phyloP scores from a whole-genome alignment of 2,329 filamentous ascomycete species.

The Aspergillus amoenus region DNA sequence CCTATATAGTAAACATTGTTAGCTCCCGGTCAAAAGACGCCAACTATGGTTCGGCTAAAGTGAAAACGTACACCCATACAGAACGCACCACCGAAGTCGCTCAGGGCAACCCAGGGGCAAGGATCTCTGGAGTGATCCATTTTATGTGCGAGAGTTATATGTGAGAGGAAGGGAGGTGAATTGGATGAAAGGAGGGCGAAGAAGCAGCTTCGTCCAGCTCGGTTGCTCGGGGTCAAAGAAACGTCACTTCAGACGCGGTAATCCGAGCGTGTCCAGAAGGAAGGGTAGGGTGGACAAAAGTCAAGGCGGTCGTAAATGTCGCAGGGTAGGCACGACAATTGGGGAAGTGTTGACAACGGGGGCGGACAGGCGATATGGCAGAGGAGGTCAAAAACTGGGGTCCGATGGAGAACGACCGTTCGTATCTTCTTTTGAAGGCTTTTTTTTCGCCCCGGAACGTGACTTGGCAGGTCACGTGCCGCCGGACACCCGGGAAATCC shows the following conservation, averaged over 20 bases:
- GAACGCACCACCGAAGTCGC: conserved; percentile 97
- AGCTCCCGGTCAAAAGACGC: conserved; percentile 11
- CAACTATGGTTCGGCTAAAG: background rate
- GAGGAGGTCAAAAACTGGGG: conserved; percentile 14
- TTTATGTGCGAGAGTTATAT: conserved; percentile 12
- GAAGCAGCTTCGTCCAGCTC: conserved; percentile 12
- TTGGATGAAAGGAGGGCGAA: background rate
- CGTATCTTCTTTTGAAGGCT: conserved; percentile 19
- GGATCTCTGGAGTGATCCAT: conserved; percentile 98
- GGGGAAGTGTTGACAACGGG: background rate
- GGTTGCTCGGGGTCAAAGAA: conserved; percentile 10
- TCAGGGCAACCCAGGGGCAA: conserved; percentile 93
- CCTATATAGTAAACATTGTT: conserved; percentile 47
- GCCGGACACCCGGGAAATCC: conserved; percentile 14
- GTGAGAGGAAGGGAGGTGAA: background rate
- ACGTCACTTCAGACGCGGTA: conserved; percentile 4
- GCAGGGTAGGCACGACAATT: background rate
- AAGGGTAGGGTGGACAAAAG: background rate
- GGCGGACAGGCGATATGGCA: conserved; percentile 5
- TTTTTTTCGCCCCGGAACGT: conserved; percentile 25
- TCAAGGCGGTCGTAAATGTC: background rate
- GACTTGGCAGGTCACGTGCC: conserved; percentile 21
- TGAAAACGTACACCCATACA: conserved; percentile 78
- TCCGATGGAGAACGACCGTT: conserved; percentile 17
- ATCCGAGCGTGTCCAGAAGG: background rate